Evolutionary conservation across 2,329 filamentous ascomycete genomes (phyloP).

Genomic region (Sordariomycetes sp.): DNA sequence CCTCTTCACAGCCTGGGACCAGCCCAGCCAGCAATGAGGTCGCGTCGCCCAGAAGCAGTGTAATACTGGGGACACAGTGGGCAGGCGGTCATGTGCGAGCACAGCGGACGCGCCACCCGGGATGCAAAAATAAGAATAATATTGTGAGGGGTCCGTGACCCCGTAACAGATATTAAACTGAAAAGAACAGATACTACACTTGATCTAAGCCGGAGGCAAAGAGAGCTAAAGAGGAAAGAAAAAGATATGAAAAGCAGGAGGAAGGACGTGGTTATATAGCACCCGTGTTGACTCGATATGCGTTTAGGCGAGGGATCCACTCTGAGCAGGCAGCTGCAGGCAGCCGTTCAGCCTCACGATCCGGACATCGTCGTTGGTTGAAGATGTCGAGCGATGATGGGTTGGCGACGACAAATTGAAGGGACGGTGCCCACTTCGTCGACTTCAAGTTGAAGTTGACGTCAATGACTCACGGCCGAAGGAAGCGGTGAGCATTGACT

Average conservation of each 20-base stretch:
- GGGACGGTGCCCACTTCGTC: no score
- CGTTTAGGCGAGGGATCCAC: no score
- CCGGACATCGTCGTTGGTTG: no score
- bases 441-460: no score
- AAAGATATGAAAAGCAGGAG: constrained; percentile 9
- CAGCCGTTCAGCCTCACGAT: no score
- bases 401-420: no score
- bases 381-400: no score
- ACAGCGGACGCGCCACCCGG: constrained; percentile 23
- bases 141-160: constrained; percentile 60
- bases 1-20: constrained; percentile 27
- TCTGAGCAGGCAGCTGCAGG: no score
- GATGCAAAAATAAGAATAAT: constrained; percentile 64
- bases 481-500: no score
- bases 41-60: constrained; percentile 34
- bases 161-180: constrained; percentile 92
- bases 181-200: constrained; percentile 96
- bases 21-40: constrained; percentile 30
- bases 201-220: constrained; percentile 70
- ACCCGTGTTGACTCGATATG: not conserved
- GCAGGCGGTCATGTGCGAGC: constrained; percentile 26
- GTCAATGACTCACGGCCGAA: no score
- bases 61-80: constrained; percentile 35
- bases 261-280: constrained; percentile 12
- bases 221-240: constrained; percentile 29